Base-by-base conservation (phyloP, 2,329 filamentous ascomycete species). In the Thielaviopsis euricoi region DNA sequence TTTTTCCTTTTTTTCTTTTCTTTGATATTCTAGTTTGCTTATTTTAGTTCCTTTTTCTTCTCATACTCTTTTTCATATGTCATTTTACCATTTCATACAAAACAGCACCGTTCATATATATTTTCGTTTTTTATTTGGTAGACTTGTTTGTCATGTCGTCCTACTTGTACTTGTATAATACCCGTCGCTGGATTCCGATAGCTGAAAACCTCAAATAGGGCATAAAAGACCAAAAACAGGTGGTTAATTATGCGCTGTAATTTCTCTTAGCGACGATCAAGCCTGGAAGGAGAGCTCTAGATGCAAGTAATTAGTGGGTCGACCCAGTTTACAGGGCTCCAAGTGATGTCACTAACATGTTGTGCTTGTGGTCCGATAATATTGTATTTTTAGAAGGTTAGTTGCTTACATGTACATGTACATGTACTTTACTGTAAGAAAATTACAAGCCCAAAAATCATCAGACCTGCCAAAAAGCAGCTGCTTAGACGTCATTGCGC, bases 131-230 rank as follows among this genome's bases (percentile, higher is more conserved):
- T 43, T 43, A 13, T 12, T 40, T 33, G 6, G 29, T 17, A 3
- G 5, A 12, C n/a, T n/a, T 17, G 6, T 43, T 43, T 43, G n/a
- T 43, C 15, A 5, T 23, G 21, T 5, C 12, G n/a, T 15, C 26
- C 49, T 19, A n/a, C n/a, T n/a, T n/a, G n/a, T n/a, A n/a, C n/a
- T n/a, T n/a, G n/a, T n/a, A n/a, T n/a, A n/a, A n/a, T n/a, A n/a
- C 56, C 56, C 40, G 60, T 54, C 60, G 59, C 57, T 62, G 57
- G 61, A 61, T 62, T 64, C 60, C 60, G 61, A 64, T 62, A 62
- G 63, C 64, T 33, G 29, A 63, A 61, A 63, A 65, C 58, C 61
- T 48, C 53, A 61, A 59, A 46, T 17, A 37, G 29, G 12, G 10
- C 22, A 55, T 12, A 37, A 43, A 40, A 55, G n/a, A n/a, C n/a